Conservation (phyloP, 208 protist species). For the Willaertia magna region DNA sequence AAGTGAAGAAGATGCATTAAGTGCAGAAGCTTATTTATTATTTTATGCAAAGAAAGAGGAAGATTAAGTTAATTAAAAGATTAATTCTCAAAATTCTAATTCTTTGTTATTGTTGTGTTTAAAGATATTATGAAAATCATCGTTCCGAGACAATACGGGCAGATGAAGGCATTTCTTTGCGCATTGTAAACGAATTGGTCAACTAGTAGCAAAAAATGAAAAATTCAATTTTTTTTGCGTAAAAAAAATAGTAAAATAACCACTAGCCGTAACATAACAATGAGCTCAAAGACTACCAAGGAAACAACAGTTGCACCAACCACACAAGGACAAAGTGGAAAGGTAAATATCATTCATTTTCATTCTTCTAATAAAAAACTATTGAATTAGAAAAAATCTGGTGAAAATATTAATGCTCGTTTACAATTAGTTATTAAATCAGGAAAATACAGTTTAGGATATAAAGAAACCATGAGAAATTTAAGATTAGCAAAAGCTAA, state of each 20-base stretch:
- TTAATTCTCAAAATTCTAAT: no score
- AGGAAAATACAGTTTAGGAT: slow-evolving; percentile 96
- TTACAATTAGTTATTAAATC: slow-evolving; percentile 98
- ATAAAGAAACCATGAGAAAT: slow-evolving; percentile 89
- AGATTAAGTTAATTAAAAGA: background rate
- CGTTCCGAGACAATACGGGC: no score
- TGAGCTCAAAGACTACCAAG: background rate
- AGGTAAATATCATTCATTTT: background rate
- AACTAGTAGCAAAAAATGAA: background rate
- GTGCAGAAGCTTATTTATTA: background rate
- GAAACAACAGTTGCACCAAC: background rate
- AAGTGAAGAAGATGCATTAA: background rate
- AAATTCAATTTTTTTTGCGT: background rate
- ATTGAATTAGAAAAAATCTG: slow-evolving; percentile 81
- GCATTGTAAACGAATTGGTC: background rate
- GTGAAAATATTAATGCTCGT: slow-evolving; percentile 96
- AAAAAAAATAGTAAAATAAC: background rate
- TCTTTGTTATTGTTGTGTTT: no score
- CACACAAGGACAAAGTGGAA: background rate
- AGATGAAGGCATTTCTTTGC: no score
- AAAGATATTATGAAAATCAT: no score
- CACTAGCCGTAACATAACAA: background rate
- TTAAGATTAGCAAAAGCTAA: slow-evolving; percentile 90
- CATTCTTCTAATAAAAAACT: background rate
- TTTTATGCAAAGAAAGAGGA: background rate